Base-by-base conservation (phyloP, 2,329 filamentous ascomycete genomes). In the Cladophialophora yegresii region DNA sequence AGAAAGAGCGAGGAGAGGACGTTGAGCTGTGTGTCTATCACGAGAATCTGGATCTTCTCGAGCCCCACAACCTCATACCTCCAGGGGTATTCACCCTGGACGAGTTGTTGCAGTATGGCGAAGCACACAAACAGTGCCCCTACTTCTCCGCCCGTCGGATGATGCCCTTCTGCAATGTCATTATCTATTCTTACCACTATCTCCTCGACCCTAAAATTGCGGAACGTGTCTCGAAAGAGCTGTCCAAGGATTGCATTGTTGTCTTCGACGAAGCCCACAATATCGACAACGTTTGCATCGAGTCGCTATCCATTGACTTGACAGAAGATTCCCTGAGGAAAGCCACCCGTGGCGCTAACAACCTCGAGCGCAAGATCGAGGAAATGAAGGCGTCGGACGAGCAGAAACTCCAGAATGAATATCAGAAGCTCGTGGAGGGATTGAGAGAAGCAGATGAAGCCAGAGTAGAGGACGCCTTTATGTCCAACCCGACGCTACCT, bases 161-260 rank as follows among this genome's bases (percentile, higher is more conserved):
- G 95, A 98, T 99, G 93, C 89, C 95, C 73, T 98, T 93, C 75
- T 99, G 95, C 84, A 98, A 99, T 75, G 92, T 99, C 74, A 97
- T 99, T 73, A 99, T 99, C 71, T 99, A 99, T 80, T 99, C 95
- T 0, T 99, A 99, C 75, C 95, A 99, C 77, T 99, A 99, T 74
- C 85, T 99, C 2, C 85, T 99, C 16, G 96, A 99, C 73, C 95
- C 95, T 2, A 99, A 99, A 76, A 99, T 99, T 72, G 95, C 95
- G 12, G 95, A 99, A 75, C 79, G 93, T 63, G 93, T 98, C 1
- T 98, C 95, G 0, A 92, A 90, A 76, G 95, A 99, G 73, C 85
- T 99, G 10, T 97, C 95, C 0, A 97, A 97, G 72, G 96, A 99
- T 76, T 97, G 93, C 76, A 99, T 99, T 58, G 91, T 99, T 22